Evolutionary conservation across 2,329 filamentous ascomycete species (phyloP).

Genomic region (Aureobasidium zeae): DNA sequence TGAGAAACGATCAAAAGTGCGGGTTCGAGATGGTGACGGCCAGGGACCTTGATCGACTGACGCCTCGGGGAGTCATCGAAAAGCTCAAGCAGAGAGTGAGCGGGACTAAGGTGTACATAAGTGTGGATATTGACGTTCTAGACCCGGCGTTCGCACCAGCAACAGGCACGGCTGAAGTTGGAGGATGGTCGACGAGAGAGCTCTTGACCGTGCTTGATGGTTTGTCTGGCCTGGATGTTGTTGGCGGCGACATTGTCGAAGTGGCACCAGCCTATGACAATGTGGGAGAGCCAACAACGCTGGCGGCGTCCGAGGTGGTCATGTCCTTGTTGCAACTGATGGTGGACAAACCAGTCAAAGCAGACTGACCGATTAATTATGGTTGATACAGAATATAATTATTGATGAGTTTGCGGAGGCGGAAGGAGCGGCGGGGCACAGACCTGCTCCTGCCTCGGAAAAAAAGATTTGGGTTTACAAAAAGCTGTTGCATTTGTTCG

Average conservation of each 20-base stretch:
- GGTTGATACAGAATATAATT: too few species aligned
- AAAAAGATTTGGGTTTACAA: slow-evolving; percentile 1
- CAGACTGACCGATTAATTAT: neutral
- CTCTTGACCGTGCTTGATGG: slow-evolving; percentile 50
- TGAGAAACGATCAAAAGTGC: slow-evolving; percentile 49
- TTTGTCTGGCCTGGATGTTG: slow-evolving; percentile 47
- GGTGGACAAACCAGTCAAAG: slow-evolving; percentile 28
- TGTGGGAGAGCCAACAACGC: slow-evolving; percentile 47
- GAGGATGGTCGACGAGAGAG: slow-evolving; percentile 53
- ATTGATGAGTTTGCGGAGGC: slow-evolving; percentile 10
- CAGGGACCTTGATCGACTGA: slow-evolving; percentile 44
- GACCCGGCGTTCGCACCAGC: slow-evolving; percentile 48
- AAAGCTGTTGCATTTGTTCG: slow-evolving; percentile 11
- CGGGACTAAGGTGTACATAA: slow-evolving; percentile 47
- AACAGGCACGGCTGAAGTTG: slow-evolving; percentile 53
- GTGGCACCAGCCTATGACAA: slow-evolving; percentile 55
- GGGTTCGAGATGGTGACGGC: slow-evolving; percentile 51
- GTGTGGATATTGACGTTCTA: slow-evolving; percentile 48
- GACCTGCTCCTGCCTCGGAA: slow-evolving; percentile 6
- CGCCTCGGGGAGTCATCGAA: slow-evolving; percentile 40
- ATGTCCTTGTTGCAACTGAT: slow-evolving; percentile 42
- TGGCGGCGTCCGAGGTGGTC: slow-evolving; percentile 48
- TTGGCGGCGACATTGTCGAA: slow-evolving; percentile 53
- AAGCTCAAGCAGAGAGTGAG: slow-evolving; percentile 43
- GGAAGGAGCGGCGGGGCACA: neutral